A percentile compares a stretch with the other conserved stretches of the same genome.
phyloP scores from a whole-genome alignment of 1,284 basidiomycete species.

The Thelephora terrestris region DNA sequence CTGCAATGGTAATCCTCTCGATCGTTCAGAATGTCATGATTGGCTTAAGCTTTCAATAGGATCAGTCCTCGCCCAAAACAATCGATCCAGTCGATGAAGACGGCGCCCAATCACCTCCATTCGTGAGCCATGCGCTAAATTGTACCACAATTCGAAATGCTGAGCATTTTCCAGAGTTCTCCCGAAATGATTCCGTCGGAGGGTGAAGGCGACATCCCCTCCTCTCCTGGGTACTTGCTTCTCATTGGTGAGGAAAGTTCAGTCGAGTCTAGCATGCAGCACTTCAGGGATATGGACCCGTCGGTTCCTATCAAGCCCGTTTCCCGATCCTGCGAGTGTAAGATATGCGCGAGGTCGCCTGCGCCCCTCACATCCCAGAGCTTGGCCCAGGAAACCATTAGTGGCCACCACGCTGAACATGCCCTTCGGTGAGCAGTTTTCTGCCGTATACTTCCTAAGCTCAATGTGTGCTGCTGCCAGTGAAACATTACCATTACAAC shows the following conservation, averaged over 20 bases:
- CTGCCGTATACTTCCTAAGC: no score
- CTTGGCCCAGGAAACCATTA: no score
- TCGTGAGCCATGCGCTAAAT: background rate
- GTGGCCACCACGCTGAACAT: no score
- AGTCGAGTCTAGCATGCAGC: no score
- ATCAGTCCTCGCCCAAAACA: no score
- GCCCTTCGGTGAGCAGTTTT: no score
- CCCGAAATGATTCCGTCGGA: background rate
- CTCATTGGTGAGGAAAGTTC: background rate
- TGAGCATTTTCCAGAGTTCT: background rate
- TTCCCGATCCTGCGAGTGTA: background rate
- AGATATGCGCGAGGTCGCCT: background rate
- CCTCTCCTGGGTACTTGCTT: background rate
- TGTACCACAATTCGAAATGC: slow-evolving; percentile 10
- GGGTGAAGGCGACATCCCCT: background rate
- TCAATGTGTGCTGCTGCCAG: no score
- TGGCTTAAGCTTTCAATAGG: no score
- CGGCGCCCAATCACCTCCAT: background rate
- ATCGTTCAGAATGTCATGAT: no score
- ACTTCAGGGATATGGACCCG: background rate
- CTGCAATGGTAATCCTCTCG: no score
- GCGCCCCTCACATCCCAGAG: no score
- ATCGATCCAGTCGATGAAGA: background rate
- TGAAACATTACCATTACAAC: no score
- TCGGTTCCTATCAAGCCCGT: background rate